Base-by-base conservation (phyloP, 2,329 filamentous ascomycete species). In the Tolypocladium ophioglossoides region DNA sequence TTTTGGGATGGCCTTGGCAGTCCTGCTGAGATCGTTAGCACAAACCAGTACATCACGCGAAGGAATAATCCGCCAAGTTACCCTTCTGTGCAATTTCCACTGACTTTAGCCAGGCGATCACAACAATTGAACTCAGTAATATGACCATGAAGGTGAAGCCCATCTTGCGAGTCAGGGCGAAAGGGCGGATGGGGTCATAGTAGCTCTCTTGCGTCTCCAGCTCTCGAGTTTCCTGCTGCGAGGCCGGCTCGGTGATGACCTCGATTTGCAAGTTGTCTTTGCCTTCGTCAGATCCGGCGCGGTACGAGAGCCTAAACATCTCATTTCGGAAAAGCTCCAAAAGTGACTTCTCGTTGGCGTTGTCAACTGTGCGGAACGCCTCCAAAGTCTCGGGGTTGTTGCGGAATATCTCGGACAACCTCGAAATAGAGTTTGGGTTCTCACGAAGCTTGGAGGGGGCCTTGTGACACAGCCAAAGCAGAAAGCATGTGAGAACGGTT, bases 361-460 rank as follows among this genome's bases (percentile, higher is more conserved):
- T 38, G 9, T 62, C 64, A 5, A 62, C 27, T 0, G 50, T 3
- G 0, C 44, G 20, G 12, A 68, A 62, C 0, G 52, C 1, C 0
- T 27, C 1, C 0, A 63, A 10, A 0, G 61, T 6, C 0, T 61
- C 56, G 0, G 55, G 50, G 14, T 61, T 65, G 1, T 61, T 32
- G 4, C 56, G 50, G 11, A 67, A 60, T 0, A 66, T 16, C 0
- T 63, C 54, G 2, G 59, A 34, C 0, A 66, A 35, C 3, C 60
- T 51, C 0, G 54, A 30, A 2, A 70, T 61, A 0, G 67, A 66
- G 0, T 61, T 65, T 0, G 68, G 68, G 30, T 70, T 66, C 2
- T 38, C 18, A 0, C 44, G 37, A 0, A 70, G 37, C 1, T 62
- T 56, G 22, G 60, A 63, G 0, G 55, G 40, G 0, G 60, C 37